Evolutionary conservation across 2,329 filamentous ascomycete genomes (phyloP).

Genomic region (Calonectria pteridis): DNA sequence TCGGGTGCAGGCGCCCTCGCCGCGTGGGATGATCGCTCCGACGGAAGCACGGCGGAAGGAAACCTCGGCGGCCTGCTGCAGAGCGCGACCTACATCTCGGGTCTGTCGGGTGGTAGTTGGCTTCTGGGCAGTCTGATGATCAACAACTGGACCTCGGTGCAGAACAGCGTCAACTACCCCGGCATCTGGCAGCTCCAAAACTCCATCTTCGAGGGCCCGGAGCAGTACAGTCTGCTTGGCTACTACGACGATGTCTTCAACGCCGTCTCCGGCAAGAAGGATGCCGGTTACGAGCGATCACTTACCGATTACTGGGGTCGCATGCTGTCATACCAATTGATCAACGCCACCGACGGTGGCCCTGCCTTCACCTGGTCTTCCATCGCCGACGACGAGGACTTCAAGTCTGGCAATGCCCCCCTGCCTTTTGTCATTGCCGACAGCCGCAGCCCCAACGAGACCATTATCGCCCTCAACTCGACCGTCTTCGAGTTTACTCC

Average conservation of each 20-base stretch:
- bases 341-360: conserved; percentile 81
- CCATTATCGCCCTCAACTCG: conserved; percentile 64
- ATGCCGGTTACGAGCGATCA: conserved; percentile 65
- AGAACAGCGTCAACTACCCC: conserved; percentile 51
- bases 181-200: conserved; percentile 57
- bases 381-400: conserved; percentile 58
- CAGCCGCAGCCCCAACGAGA: conserved; percentile 58
- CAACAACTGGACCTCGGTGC: conserved; percentile 83
- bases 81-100: conserved; percentile 82
- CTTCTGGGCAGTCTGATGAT: conserved; percentile 83
- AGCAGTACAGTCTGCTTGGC: conserved; percentile 52
- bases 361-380: conserved; percentile 86
- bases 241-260: conserved; percentile 55
- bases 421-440: conserved; percentile 65
- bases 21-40: conserved; percentile 82
- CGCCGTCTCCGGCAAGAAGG: conserved; percentile 52
- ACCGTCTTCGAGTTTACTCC: conserved; percentile 76
- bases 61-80: conserved; percentile 87
- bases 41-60: conserved; percentile 59
- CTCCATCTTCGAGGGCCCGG: conserved; percentile 56
- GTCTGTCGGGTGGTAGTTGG: conserved; percentile 87
- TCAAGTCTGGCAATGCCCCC: conserved; percentile 57
- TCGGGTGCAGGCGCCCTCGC: conserved; percentile 84
- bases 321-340: conserved; percentile 86
- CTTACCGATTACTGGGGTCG: conserved; percentile 93